Base-by-base conservation (phyloP, 2,329 filamentous ascomycete genomes). In the Ascochyta rabiei region DNA sequence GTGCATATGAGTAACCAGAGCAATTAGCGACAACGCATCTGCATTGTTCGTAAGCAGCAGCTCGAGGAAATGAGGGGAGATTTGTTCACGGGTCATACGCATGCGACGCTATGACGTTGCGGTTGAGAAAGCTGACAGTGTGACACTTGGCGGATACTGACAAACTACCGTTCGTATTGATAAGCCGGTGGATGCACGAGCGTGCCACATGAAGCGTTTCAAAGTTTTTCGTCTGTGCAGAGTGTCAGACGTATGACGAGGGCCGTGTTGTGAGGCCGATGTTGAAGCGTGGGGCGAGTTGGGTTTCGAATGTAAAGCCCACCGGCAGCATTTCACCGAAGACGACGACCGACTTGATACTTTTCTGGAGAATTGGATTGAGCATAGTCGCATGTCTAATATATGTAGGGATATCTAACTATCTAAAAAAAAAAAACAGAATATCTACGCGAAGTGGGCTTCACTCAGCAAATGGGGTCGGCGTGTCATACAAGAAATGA, bases 401-500 rank as follows among this genome's bases (percentile, higher is more conserved):
- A 38, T 40, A 21, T 48, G 33, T 30, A 39, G 28, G 23, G 23
- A 48, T 49, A 41, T 53, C 44, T 53, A 37, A 44, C 44, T 53
- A 45, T 44, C 19, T 39, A 7, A 18, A 23, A 16, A 18, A 19
- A 8, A 21, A 33, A 9, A 33, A n/a, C 9, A 7, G 31, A n/a
- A 46, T 55, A 55, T 42, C 52, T 51, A 56, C 42, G 44, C 37
- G 46, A 31, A 47, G 18, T 31, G 35, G 37, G 15, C 38, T 10
- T 21, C 18, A 26, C 13, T 21, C 10, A 28, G 31, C n/a, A 21
- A 3, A 18, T 46, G 12, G 41, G 28, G 16, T 26, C 18, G 24
- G 26, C 10, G 19, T 41, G 16, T 54, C 35, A 6, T 38, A 18
- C 4, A 13, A n/a, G 3, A 21, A 13, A 6, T 15, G 3, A 16